phyloP scores from a whole-genome alignment of 108 stramenopile species.

The Parietichytrium sp. region DNA sequence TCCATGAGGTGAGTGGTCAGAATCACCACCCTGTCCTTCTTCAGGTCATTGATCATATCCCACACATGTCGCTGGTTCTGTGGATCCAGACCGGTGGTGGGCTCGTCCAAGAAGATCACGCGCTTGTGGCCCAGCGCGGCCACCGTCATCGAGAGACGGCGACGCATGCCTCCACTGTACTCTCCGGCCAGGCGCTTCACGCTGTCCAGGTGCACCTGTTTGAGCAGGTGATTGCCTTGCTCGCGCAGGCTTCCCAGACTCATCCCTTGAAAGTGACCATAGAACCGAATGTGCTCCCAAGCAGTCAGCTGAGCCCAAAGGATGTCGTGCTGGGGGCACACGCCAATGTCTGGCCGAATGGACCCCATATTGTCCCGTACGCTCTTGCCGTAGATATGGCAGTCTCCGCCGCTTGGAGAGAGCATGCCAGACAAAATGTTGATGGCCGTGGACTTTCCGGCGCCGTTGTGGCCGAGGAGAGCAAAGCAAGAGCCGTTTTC shows the following conservation, averaged over 20 bases:
- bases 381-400: conserved; percentile 52
- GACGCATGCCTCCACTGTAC: conserved; percentile 84
- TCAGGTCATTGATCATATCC: conserved; percentile 74
- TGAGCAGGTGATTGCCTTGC: background rate
- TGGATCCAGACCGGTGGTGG: conserved; percentile 64
- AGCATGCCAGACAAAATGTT: conserved; percentile 73
- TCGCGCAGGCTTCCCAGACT: conserved; percentile 24
- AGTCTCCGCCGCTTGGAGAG: conserved; percentile 63
- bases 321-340: conserved; percentile 66
- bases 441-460: conserved; percentile 77
- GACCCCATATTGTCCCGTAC: background rate
- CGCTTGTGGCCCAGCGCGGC: conserved; percentile 71
- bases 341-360: conserved; percentile 47
- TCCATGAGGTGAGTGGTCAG: conserved; percentile 76
- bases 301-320: conserved; percentile 63
- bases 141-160: conserved; percentile 80
- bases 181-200: too few relatives aligned
- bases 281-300: conserved; percentile 59
- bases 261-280: conserved; percentile 53
- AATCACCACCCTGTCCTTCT: conserved; percentile 65
- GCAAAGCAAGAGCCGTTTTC: too few relatives aligned
- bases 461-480: conserved; percentile 68
- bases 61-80: conserved; percentile 70
- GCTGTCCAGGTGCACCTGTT: too few relatives aligned
- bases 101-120: conserved; percentile 79